Evolutionary conservation across 1,139 yeast species (phyloP).

Genomic region (Yueomyces sp.): DNA sequence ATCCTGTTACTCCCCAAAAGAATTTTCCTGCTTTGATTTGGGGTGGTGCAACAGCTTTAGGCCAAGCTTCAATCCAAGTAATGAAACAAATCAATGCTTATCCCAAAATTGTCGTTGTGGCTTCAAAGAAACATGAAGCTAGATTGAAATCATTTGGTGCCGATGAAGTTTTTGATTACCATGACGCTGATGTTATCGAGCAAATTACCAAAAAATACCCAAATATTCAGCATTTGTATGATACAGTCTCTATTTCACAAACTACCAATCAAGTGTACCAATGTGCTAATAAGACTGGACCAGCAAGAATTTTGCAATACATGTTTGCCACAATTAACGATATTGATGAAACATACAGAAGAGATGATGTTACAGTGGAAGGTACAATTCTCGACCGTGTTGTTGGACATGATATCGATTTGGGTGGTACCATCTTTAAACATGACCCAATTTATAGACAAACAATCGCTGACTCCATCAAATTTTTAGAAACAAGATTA

Average conservation of each 20-base stretch:
- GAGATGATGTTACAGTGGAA: slow-evolving; percentile 15
- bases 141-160: slow-evolving; percentile 39
- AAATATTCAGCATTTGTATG: slow-evolving; percentile 26
- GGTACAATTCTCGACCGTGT: slow-evolving; percentile 16
- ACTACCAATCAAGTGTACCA: slow-evolving; percentile 34
- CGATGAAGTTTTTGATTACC: slow-evolving; percentile 48
- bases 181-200: slow-evolving; percentile 38
- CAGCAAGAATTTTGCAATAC: slow-evolving; percentile 19
- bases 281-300: slow-evolving; percentile 29
- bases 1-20: slow-evolving; percentile 18
- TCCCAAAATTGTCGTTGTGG: slow-evolving; percentile 35
- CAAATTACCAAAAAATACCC: slow-evolving; percentile 39
- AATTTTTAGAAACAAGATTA: slow-evolving; percentile 15
- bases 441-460: slow-evolving; percentile 14
- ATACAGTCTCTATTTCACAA: slow-evolving; percentile 35
- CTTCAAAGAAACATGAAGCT: slow-evolving; percentile 32
- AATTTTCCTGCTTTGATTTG: slow-evolving; percentile 31
- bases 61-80: slow-evolving; percentile 36
- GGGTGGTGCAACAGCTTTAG: slow-evolving; percentile 50
- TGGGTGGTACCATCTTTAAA: slow-evolving; percentile 14
- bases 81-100: slow-evolving; percentile 30
- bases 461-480: slow-evolving; percentile 11
- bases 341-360: slow-evolving; percentile 16
- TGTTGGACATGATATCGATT: slow-evolving; percentile 13
- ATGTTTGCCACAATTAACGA: slow-evolving; percentile 2